Conservation (phyloP, 371 early-diverging fungal genomes). For the Mucor irregularis region DNA sequence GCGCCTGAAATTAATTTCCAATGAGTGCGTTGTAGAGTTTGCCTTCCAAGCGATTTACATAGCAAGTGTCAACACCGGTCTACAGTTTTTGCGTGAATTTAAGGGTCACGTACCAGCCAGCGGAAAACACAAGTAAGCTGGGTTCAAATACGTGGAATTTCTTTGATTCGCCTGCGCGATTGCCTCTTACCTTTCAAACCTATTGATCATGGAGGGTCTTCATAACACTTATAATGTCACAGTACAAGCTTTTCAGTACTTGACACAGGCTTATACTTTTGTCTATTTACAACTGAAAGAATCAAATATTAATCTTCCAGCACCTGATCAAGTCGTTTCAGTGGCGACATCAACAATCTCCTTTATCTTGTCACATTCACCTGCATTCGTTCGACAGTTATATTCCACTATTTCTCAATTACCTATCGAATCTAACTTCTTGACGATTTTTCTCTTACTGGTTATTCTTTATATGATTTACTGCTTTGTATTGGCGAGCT, state of each 20-base stretch:
- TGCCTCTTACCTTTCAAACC: too few species aligned
- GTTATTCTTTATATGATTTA: slow-evolving; percentile 12
- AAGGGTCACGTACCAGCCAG: too few species aligned
- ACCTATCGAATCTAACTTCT: slow-evolving; percentile 4
- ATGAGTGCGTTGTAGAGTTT: too few species aligned
- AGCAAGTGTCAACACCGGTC: too few species aligned
- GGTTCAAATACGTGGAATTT: too few species aligned
- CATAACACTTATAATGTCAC: slow-evolving; percentile 13
- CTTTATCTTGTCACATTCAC: slow-evolving; percentile 15
- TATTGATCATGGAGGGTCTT: slow-evolving; percentile 15
- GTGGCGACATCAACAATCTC: neutral
- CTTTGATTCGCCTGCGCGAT: too few species aligned
- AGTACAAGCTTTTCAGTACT: slow-evolving; percentile 10
- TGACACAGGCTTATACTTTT: slow-evolving; percentile 6
- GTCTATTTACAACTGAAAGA: slow-evolving; percentile 16
- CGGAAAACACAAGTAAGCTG: too few species aligned
- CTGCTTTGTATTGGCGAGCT: slow-evolving; percentile 3
- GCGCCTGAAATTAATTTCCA: too few species aligned
- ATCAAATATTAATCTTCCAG: slow-evolving; percentile 18
- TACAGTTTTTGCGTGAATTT: too few species aligned
- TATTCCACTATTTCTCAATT: neutral
- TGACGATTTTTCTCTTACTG: slow-evolving; percentile 7
- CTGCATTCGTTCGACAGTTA: slow-evolving; percentile 8
- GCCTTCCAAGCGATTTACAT: too few species aligned
- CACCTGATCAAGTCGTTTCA: slow-evolving; percentile 13